Base-by-base conservation (phyloP, 1,284 basidiomycete genomes). In the Pulveroboletus sp. region DNA sequence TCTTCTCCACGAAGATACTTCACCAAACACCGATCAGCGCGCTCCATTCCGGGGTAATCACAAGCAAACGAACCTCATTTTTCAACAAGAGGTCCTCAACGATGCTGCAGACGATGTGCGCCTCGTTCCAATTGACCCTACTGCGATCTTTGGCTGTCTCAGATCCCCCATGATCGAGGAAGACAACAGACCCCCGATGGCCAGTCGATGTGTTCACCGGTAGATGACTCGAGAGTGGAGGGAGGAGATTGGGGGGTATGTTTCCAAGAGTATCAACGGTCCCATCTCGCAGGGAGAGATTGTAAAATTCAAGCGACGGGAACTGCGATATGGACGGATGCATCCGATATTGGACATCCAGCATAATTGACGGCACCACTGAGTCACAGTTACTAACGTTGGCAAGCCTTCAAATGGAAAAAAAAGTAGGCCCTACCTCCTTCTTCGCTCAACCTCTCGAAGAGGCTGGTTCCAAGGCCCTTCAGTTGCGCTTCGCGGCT, bases 331-430 rank as follows among this genome's bases (percentile, higher is more conserved):
- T 93, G 38, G 77, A 77, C 5, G 95, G 96, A 67, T 96, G 94
- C 96, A 98, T 97, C 43, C 95, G 88, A 69, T 97, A 96, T 73
- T 98, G 95, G 25, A 86, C 83, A 67, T 96, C 87, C 57, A 98
- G 84, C 90, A 96, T 95, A 62, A 92, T 83, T 4, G 88, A 87
- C 5, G 93, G 92, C 15, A 92, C 83, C 46, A 77, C 87, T 89
- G 57, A 42, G 49, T 58, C 35, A 64, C 43, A 45, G 46, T 65
- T 53, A 56, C 50, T 14, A 28, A 51, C 47, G 65, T 71, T 62
- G 63, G 48, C 25, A 59, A 50, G 18, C 15, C 44, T 38, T 52
- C 25, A 36, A 62, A 31, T 26, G 47, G 35, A 52, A 61, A 43
- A 33, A 53, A 45, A 39, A 43, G 22, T 35, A 55, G 18, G 5